Base-by-base conservation (phyloP, 2,329 filamentous ascomycete species). In the Cercospora zeae-maydis region DNA sequence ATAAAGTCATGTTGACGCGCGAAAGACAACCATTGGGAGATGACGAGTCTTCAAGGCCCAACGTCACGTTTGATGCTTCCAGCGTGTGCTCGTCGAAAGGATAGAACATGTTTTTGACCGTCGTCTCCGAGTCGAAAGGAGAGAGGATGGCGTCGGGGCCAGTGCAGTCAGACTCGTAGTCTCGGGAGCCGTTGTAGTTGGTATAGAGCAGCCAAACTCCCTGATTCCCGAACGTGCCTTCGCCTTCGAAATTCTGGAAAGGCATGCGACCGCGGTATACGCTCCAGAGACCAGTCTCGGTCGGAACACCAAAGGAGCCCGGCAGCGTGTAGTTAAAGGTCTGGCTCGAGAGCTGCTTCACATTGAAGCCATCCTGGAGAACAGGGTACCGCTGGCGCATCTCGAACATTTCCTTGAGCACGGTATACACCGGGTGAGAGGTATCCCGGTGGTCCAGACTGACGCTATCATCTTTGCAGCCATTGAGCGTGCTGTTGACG, bases 391-490 rank as follows among this genome's bases (percentile, higher is more conserved):
- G 74, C 16, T 80, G 71, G 62, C 86, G 81, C 73, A 88, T 78
- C 66, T 87, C 80, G 66, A 84, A 86, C 82, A 88, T 86, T 49
- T 82, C 78, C 72, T 86, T 87, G 65, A 87, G 77, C 49, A 86
- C 81, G 66, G 85, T 87, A 42, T 84, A 81, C 34, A 88, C 75
- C 1, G 85, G 84, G 66, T 86, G 82, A 9, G 85, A 82, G 1
- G 86, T 84, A 70, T 88, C 85, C 39, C 86, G 79, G 69, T 88
- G 86, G 67, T 88, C 86, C 39, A 83, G 80, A 36, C 82, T 82
- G 57, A 85, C 83, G 8, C 74, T 72, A 49, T 83, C 81, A 65
- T 88, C 85, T 52, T 82, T 68, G 68, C 86, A 89, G 5, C 84
- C 86, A 39, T 77, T 66, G 1, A 79, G 74, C 2, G 83, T 82